phyloP scores from a whole-genome alignment of 495 filamentous ascomycete species.

The Penicillium diatomitis region DNA sequence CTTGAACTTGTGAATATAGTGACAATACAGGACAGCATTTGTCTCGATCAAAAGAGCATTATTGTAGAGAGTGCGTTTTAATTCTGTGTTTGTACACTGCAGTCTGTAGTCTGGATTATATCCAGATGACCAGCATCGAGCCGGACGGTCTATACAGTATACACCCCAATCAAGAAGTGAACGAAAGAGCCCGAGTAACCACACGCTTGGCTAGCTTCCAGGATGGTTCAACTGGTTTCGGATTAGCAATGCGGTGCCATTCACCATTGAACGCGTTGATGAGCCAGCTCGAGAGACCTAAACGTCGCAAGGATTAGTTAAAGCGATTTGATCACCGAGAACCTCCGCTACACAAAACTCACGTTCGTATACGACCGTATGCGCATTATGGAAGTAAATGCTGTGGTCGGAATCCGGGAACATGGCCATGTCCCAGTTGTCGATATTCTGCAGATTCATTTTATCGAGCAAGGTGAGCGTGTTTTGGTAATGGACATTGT shows the following conservation, averaged over 20 bases:
- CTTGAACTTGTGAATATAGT: no score
- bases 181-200: conserved; percentile 4
- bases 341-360: conserved; percentile 29
- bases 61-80: no score
- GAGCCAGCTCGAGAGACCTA: conserved; percentile 85
- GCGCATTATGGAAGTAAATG: conserved; percentile 91
- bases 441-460: conserved; percentile 70
- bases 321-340: neutral
- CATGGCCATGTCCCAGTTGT: conserved; percentile 95
- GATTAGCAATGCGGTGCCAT: conserved; percentile 66
- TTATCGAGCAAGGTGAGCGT: conserved; percentile 77
- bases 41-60: no score
- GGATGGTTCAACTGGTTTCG: conserved; percentile 45
- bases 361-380: conserved; percentile 92
- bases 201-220: conserved; percentile 19
- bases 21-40: no score
- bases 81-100: no score
- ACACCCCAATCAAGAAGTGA: neutral
- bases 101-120: no score
- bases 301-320: no score
- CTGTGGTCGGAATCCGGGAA: conserved; percentile 96
- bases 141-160: no score
- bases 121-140: no score
- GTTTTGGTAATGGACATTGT: conserved; percentile 97
- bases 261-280: conserved; percentile 97